These are phyloP conservation scores for Passalora sequoiae DNA, from an alignment of 2,329 filamentous ascomycete species.

Conservation along the genomic window DNA sequence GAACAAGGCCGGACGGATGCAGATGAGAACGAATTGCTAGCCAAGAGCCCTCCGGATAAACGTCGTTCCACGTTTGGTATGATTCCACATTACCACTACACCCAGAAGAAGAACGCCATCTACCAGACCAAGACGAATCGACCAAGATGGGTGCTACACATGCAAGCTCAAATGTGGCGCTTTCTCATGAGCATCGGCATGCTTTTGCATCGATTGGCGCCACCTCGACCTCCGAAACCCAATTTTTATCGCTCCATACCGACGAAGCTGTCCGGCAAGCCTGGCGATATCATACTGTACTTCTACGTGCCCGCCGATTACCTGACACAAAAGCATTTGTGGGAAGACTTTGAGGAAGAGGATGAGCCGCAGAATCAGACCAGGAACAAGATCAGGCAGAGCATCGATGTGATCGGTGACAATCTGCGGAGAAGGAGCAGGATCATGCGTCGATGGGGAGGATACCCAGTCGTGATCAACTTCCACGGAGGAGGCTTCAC, in stretches of 20 bases:
- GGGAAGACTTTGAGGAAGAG: slow-evolving; percentile 19
- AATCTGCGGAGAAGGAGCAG: slow-evolving; percentile 21
- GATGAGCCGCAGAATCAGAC: slow-evolving; percentile 16
- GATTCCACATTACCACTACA: slow-evolving; percentile 13
- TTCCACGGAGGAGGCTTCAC: slow-evolving; percentile 63
- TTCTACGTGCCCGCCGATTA: slow-evolving; percentile 58
- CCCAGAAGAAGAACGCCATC: slow-evolving; percentile 10
- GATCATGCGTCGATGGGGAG: slow-evolving; percentile 37
- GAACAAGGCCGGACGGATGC: background rate
- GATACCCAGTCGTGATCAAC: slow-evolving; percentile 56
- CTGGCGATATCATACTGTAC: slow-evolving; percentile 49
- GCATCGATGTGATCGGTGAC: slow-evolving; percentile 23
- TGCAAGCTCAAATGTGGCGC: slow-evolving; percentile 63
- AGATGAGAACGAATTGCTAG: background rate
- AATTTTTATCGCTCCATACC: slow-evolving; percentile 55
- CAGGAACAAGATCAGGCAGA: slow-evolving; percentile 22
- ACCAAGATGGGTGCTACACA: slow-evolving; percentile 55
- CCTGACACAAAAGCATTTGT: slow-evolving; percentile 38
- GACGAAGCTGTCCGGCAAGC: slow-evolving; percentile 43
- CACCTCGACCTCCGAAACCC: slow-evolving; percentile 56
- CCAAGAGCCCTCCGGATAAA: background rate
- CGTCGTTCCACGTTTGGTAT: slow-evolving; percentile 2
- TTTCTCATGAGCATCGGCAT: slow-evolving; percentile 64
- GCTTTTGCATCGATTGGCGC: slow-evolving; percentile 59
- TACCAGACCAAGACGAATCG: slow-evolving; percentile 29